Evolutionary conservation across 345 rosid species (phyloP).

Genomic region (Moringa oleifera): DNA sequence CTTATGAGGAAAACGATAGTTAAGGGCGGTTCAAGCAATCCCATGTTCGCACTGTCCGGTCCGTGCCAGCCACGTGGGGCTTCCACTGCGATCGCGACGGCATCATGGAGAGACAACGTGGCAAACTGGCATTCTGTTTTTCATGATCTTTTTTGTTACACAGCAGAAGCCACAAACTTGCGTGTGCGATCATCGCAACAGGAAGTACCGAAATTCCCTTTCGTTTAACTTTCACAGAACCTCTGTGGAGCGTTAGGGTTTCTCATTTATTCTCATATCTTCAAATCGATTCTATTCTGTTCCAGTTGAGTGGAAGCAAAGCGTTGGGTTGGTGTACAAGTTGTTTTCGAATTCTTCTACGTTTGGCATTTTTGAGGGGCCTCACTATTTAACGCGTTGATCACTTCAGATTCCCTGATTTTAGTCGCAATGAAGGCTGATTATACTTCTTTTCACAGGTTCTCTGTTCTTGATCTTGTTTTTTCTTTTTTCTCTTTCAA

Average conservation of each 20-base stretch:
- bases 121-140: conserved; percentile 7
- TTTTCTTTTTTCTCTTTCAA: background rate
- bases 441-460: conserved; percentile 11
- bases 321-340: conserved; percentile 17
- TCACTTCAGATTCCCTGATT: conserved; percentile 1
- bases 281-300: background rate
- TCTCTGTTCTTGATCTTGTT: background rate
- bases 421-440: background rate
- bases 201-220: background rate
- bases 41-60: background rate
- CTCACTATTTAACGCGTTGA: no score
- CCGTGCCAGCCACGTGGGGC: conserved; percentile 21
- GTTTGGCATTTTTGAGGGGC: background rate
- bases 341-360: no score
- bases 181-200: background rate
- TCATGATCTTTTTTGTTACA: no score
- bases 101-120: background rate
- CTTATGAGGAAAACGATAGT: no score
- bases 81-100: background rate
- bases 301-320: conserved; percentile 25
- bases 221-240: no score
- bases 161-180: background rate
- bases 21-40: conserved; percentile 3
- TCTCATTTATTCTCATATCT: conserved; percentile 1
- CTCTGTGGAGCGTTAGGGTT: background rate